These are phyloP conservation scores for Crinitomyces ghanaensis DNA, from an alignment of 805 yeast species.

Conservation along the genomic window DNA sequence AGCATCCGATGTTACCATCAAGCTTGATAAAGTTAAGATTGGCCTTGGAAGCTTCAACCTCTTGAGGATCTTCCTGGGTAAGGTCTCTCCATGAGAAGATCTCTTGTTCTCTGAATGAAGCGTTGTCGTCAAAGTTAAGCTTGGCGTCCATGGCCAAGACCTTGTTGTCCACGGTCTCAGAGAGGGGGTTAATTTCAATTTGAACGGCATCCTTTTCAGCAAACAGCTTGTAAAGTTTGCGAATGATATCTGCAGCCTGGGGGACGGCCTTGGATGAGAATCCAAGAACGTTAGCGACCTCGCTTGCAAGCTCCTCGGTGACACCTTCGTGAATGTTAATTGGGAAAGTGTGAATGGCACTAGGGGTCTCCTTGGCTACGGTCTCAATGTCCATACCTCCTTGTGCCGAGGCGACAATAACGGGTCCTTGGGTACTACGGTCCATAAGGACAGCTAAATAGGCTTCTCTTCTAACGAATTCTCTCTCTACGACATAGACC, in stretches of 20 bases:
- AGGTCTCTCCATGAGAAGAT: slow-evolving; percentile 94
- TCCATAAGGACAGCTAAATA: slow-evolving; percentile 91
- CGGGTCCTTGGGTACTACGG: slow-evolving; percentile 79
- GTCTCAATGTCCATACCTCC: slow-evolving; percentile 99
- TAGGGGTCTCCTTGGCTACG: slow-evolving; percentile 85
- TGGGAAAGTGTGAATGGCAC: slow-evolving; percentile 80
- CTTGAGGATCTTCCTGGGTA: slow-evolving; percentile 97
- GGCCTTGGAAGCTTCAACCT: slow-evolving; percentile 79
- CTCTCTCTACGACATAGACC: slow-evolving; percentile 90
- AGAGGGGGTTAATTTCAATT: slow-evolving; percentile 95
- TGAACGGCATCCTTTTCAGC: slow-evolving; percentile 91
- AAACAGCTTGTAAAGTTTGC: slow-evolving; percentile 82
- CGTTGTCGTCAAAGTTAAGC: slow-evolving; percentile 96
- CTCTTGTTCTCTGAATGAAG: slow-evolving; percentile 87
- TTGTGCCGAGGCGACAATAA: slow-evolving; percentile 91
- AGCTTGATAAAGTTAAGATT: slow-evolving; percentile 94
- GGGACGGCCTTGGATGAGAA: slow-evolving; percentile 66
- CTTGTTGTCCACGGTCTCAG: slow-evolving; percentile 81
- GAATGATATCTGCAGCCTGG: slow-evolving; percentile 79
- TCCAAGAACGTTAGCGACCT: slow-evolving; percentile 72
- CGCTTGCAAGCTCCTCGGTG: slow-evolving; percentile 59
- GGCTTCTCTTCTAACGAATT: slow-evolving; percentile 88
- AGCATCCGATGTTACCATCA: slow-evolving; percentile 97
- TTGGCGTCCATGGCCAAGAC: slow-evolving; percentile 99
- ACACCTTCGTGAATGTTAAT: slow-evolving; percentile 72